Evolutionary conservation across 148 eudicot genomes (phyloP), one percentile per base, ranked within the genome.

Genomic region (Nepenthes mirabilis): DNA sequence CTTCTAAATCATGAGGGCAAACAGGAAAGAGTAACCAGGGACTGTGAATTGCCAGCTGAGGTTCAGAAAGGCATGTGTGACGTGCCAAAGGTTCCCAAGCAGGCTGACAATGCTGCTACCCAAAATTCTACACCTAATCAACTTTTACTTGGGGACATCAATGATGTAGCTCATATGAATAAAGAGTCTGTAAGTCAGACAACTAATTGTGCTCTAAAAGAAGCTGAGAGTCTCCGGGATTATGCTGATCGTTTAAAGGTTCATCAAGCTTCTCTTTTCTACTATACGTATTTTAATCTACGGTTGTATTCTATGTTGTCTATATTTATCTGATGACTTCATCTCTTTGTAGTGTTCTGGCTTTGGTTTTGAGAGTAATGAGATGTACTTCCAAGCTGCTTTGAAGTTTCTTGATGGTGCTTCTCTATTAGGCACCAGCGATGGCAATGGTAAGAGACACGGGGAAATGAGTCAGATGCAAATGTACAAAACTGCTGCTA

Each of bases 371-470:
- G 55, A 52, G 14, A 79, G 83, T 64, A 72, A 79, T 4, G 64
- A 64, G 47, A 67, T 72, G 37, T 75, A 72, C 65, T 75, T 79
- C 71, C 79, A 79, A 65, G 83, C 83, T 11, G 77, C 79, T 12
- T 64, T 79, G 69, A 79, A 75, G 70, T 79, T 75, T 69, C 77
- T 79, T 63, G 72, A 79, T 32, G 79, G 79, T 37, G 83, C 83
- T 34, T 75, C 77, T 3, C 64, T 79, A 61, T 14, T 75, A 52
- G 82, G 74, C 63, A 65, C 71, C 37, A 65, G 60, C 58, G 65
- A 72, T 60, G 43, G 34, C 56, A 76, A 68, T 66, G 60, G 55
- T 61, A 60, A 50, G 36, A 70, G 69, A 53, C 11, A 14, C 50
- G 76, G 73, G 57, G 79, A 74, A 59, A 78, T 68, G 76, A 4